Evolutionary conservation across 306 rosid species (phyloP).

Genomic region (Begonia fuchsioides): DNA sequence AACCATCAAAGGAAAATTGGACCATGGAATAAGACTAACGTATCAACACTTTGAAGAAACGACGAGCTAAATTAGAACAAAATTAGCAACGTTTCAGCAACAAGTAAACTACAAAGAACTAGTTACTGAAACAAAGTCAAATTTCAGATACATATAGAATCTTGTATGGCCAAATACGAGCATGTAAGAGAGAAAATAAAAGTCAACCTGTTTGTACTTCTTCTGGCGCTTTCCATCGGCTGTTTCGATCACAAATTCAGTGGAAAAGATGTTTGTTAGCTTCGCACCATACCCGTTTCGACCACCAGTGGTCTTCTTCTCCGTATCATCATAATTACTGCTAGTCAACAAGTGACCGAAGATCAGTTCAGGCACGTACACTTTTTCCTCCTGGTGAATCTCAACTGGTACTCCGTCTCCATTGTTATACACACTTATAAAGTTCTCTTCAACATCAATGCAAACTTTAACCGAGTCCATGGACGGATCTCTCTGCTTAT

Average conservation of each 20-base stretch:
- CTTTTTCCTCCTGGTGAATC: conserved; percentile 89
- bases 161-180: too few species aligned
- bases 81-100: too few species aligned
- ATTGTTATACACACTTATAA: conserved; percentile 45
- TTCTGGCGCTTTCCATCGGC: conserved; percentile 73
- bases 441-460: conserved; percentile 43
- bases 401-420: conserved; percentile 91
- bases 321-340: conserved; percentile 71
- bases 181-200: background rate
- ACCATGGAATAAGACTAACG: too few species aligned
- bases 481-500: conserved; percentile 74
- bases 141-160: too few species aligned
- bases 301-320: conserved; percentile 90
- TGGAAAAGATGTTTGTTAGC: conserved; percentile 84
- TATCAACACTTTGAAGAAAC: too few species aligned
- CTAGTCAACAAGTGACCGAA: conserved; percentile 82
- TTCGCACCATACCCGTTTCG: conserved; percentile 90
- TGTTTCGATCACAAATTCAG: conserved; percentile 75
- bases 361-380: conserved; percentile 84
- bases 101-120: too few species aligned
- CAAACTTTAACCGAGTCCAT: conserved; percentile 60
- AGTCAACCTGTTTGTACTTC: conserved; percentile 79
- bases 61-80: too few species aligned
- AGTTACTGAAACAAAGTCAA: too few species aligned
- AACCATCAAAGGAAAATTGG: too few species aligned